A percentile compares a stretch with the other conserved stretches of the same genome.
Conservation (phyloP, 371 early-diverging fungal species). For the Mortierella sp. region DNA sequence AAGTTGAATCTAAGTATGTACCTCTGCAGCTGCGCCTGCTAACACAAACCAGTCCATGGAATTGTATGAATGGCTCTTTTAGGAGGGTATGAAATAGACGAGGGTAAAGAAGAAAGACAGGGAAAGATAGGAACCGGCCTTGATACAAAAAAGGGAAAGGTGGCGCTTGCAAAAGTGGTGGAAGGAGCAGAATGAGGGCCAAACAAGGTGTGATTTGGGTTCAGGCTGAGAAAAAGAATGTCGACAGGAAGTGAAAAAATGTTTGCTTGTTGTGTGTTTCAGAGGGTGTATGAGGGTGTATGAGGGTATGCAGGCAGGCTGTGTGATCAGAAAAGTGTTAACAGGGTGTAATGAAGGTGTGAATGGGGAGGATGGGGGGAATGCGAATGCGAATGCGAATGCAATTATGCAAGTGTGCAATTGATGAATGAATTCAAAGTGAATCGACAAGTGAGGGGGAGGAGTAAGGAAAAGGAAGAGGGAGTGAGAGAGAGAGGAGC, state of each 20-base stretch:
- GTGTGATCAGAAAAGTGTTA: not conserved
- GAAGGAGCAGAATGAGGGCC: not conserved
- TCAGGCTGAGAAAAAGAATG: not conserved
- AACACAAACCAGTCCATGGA: conserved; percentile 43
- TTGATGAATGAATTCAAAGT: not conserved
- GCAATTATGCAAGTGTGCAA: too few relatives aligned
- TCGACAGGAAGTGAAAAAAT: not conserved
- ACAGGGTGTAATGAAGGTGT: not conserved
- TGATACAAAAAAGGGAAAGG: not conserved
- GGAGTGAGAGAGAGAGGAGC: not conserved
- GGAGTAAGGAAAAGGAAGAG: not conserved
- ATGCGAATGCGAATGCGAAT: not conserved
- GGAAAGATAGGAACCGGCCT: too few relatives aligned
- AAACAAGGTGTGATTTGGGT: not conserved
- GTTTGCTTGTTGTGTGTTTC: conserved; percentile 2
- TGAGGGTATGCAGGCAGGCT: not conserved
- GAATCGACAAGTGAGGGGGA: conserved; percentile 12
- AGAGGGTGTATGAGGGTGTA: not conserved
- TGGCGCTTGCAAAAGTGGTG: not conserved
- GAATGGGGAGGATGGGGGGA: not conserved
- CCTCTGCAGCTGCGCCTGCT: conserved; percentile 45
- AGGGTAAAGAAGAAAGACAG: conserved; percentile 22
- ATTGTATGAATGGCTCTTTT: not conserved
- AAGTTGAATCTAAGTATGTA: conserved; percentile 17
- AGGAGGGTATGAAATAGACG: not conserved